Conservation (phyloP, 225 moss, liverwort and hornwort species). For the Physcomitrium patens region DNA sequence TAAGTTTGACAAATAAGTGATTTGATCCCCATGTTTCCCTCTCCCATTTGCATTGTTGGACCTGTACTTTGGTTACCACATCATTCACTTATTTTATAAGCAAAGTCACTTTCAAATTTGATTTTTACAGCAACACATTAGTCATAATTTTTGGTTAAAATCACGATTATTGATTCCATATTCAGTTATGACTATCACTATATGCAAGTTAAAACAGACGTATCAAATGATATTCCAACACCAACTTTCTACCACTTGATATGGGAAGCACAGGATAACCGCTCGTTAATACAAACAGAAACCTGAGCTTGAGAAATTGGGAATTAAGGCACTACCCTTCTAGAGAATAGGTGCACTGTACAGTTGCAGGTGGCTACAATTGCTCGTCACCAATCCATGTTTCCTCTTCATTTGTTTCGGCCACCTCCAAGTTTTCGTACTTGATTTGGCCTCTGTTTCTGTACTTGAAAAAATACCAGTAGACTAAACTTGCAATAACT, state of each 20-base stretch:
- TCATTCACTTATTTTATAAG: too few relatives aligned
- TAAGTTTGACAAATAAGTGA: too few relatives aligned
- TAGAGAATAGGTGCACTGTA: slow-evolving; percentile 20
- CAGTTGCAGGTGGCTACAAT: slow-evolving; percentile 39
- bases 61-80: too few relatives aligned
- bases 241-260: slow-evolving; percentile 15
- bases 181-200: too few relatives aligned
- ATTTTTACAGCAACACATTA: too few relatives aligned
- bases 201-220: slow-evolving; percentile 11
- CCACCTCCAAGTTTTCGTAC: slow-evolving; percentile 48
- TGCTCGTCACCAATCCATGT: slow-evolving; percentile 54
- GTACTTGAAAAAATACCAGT: slow-evolving; percentile 44
- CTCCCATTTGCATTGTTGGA: too few relatives aligned
- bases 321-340: not conserved
- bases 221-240: slow-evolving; percentile 1
- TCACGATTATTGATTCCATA: too few relatives aligned
- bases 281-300: slow-evolving; percentile 28
- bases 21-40: too few relatives aligned
- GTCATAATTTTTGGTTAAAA: too few relatives aligned
- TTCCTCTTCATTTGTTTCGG: slow-evolving; percentile 44
- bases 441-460: slow-evolving; percentile 39
- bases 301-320: slow-evolving; percentile 6
- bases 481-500: slow-evolving; percentile 42
- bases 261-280: slow-evolving; percentile 6
- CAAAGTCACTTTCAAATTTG: too few relatives aligned